phyloP scores from a whole-genome alignment of 78 protist species.

The Polysphondylium violaceum region DNA sequence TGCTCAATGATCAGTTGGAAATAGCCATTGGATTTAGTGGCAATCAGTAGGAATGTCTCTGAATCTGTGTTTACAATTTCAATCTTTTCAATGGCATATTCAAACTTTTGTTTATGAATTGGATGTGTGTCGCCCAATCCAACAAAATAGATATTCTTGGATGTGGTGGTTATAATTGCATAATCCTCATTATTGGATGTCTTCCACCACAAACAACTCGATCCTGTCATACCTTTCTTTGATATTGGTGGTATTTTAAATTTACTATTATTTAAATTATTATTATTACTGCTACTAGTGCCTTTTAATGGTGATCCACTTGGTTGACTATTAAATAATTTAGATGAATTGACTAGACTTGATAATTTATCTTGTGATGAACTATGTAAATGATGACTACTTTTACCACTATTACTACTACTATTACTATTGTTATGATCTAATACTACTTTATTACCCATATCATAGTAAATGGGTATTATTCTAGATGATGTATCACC shows the following conservation, averaged over 20 bases:
- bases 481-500: constrained; percentile 56
- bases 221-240: constrained; percentile 37
- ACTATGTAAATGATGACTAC: background rate
- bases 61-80: constrained; percentile 16
- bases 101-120: constrained; percentile 17
- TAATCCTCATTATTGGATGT: constrained; percentile 68
- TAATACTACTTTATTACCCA: constrained; percentile 56
- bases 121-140: constrained; percentile 5
- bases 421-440: constrained; percentile 14
- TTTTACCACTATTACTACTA: background rate
- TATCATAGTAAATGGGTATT: constrained; percentile 71
- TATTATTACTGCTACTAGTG: background rate
- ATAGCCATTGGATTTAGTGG: constrained; percentile 45
- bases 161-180: constrained; percentile 62
- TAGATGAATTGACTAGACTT: constrained; percentile 4
- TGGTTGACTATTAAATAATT: background rate
- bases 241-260: constrained; percentile 55
- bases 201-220: constrained; percentile 79
- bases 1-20: constrained; percentile 66
- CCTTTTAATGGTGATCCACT: background rate
- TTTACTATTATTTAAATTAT: constrained; percentile 25
- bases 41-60: constrained; percentile 51
- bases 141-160: constrained; percentile 40
- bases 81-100: constrained; percentile 36
- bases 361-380: constrained; percentile 20